phyloP scores from a whole-genome alignment of 768 basidiomycete genomes.

The Obba rivulosa region DNA sequence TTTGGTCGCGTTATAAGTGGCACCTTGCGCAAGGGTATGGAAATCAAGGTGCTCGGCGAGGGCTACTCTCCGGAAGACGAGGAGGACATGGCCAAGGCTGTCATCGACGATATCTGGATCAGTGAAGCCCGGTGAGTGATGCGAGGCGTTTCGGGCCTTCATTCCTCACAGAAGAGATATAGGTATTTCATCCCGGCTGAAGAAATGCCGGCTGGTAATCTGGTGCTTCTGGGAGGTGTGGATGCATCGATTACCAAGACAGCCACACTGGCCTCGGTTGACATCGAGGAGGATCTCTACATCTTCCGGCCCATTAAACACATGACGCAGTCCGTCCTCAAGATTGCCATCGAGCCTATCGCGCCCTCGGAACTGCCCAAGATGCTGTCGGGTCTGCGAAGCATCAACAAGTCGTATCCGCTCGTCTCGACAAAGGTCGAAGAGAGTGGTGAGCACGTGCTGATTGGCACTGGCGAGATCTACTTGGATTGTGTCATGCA shows the following conservation, averaged over 20 bases:
- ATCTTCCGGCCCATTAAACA: slow-evolving; percentile 97
- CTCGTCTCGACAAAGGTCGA: slow-evolving; percentile 94
- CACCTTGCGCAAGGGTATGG: slow-evolving; percentile 75
- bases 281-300: slow-evolving; percentile 81
- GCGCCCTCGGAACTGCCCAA: slow-evolving; percentile 97
- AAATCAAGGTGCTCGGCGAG: slow-evolving; percentile 95
- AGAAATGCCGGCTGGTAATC: slow-evolving; percentile 86
- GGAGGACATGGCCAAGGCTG: slow-evolving; percentile 90
- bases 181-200: slow-evolving; percentile 91
- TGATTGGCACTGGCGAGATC: slow-evolving; percentile 95
- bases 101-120: slow-evolving; percentile 86
- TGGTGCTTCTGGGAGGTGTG: slow-evolving; percentile 88
- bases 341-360: slow-evolving; percentile 97
- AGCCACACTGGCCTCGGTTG: slow-evolving; percentile 73
- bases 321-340: slow-evolving; percentile 94
- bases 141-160: background rate
- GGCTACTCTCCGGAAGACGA: slow-evolving; percentile 99
- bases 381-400: slow-evolving; percentile 95
- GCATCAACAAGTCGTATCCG: slow-evolving; percentile 97
- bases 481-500: slow-evolving; percentile 98
- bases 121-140: slow-evolving; percentile 74
- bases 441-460: slow-evolving; percentile 95
- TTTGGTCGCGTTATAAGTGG: slow-evolving; percentile 94
- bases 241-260: slow-evolving; percentile 95
- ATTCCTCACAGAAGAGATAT: slow-evolving; percentile 2